These are phyloP conservation scores for Dioszegia hungarica DNA, from an alignment of 768 basidiomycete species.

Conservation along the genomic window DNA sequence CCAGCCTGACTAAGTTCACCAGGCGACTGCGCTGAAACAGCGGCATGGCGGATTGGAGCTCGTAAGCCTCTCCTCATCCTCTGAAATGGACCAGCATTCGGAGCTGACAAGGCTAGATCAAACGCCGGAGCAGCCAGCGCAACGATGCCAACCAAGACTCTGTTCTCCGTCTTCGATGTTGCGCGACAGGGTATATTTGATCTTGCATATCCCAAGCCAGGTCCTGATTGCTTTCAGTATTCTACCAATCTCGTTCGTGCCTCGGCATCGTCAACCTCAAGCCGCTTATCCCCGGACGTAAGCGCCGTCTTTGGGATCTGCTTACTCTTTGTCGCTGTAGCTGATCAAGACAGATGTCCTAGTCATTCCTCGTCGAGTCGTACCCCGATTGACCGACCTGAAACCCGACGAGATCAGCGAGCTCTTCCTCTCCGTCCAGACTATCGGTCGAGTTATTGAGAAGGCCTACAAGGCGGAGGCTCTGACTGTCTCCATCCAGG, in stretches of 20 bases:
- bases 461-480: slow-evolving; percentile 73
- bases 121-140: no score
- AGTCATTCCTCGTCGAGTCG: slow-evolving; percentile 56
- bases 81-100: no score
- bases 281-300: slow-evolving; percentile 89
- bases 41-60: no score
- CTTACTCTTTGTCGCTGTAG: not conserved
- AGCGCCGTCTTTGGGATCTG: slow-evolving; percentile 46
- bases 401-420: slow-evolving; percentile 63
- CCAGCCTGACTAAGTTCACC: no score
- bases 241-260: slow-evolving; percentile 64
- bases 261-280: slow-evolving; percentile 92
- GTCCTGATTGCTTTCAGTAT: slow-evolving; percentile 24
- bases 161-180: slow-evolving; percentile 28
- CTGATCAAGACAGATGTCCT: slow-evolving; percentile 54
- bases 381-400: slow-evolving; percentile 56
- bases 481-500: slow-evolving; percentile 86
- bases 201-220: not conserved
- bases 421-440: slow-evolving; percentile 72
- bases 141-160: not conserved
- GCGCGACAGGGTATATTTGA: slow-evolving; percentile 15
- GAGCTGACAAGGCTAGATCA: no score
- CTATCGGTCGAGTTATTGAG: slow-evolving; percentile 74
- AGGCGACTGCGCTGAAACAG: no score
- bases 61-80: no score